Evolutionary conservation across 768 basidiomycete species (phyloP), one percentile per base, ranked within the genome.

Genomic region (Mycena maculata): DNA sequence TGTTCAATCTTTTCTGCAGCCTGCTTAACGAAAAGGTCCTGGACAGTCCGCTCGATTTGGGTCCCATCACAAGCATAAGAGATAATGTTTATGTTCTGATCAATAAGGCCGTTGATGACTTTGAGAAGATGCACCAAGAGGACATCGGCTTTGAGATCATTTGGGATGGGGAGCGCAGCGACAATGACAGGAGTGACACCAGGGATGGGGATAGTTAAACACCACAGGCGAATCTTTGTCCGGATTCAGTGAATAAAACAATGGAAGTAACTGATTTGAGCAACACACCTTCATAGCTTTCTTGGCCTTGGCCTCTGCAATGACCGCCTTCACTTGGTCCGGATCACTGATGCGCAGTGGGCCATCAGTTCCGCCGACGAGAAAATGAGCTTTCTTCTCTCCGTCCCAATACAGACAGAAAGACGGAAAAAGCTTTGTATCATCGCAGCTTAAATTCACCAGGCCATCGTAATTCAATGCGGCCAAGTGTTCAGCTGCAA

Each of bases 1-100:
- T 50, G 58, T 28, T 48, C 45, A 31, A 48, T 48, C 25, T 49
- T 48, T 22, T 47, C 22, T 5, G 30, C 6, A 1, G 60, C 41
- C 13, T 28, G 25, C 8, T 42, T 44, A 0, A 54, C 60, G 27
- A 62, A 45, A 3, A 42, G 12, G 5, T 33, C 50, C 25, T 62
- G 60, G 0, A 62, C 31, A 9, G 7, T 18, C 1, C 78, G 76
- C 60, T 83, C 80, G 2, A 70, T 59, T 55, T 76, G 72, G 0
- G 81, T 80, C 1, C 82, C 82, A 75, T 83, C 81, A 52, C 72
- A 76, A 3, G 77, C 73, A 44, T 77, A 78, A 10, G 80, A 81
- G 6, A 80, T 59, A 20, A 80, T 69, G 8, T 70, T 50, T 18
- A 83, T 65, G 2, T 63, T 45, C 1, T 45, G 55, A 27, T 71